Evolutionary conservation across 2,329 filamentous ascomycete species (phyloP).

Genomic region (Tolypocladium pustulatum): DNA sequence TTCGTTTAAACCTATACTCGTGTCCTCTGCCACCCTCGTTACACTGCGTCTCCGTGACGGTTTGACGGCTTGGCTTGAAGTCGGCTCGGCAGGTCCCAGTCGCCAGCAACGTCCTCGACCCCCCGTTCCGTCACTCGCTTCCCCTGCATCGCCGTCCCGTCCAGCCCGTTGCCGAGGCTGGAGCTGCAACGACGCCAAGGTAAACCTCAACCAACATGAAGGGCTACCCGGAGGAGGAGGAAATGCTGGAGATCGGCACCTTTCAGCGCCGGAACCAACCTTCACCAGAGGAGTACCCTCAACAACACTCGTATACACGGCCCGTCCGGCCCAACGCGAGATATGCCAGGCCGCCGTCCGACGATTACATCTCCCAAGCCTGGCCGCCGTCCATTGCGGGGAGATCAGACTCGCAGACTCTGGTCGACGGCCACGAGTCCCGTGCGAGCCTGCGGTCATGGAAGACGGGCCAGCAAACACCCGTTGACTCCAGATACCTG

Average conservation of each 20-base stretch:
- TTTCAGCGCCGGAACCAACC: conserved; percentile 13
- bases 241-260: conserved; percentile 24
- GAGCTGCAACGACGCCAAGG: neutral
- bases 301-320: conserved; percentile 11
- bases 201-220: conserved; percentile 12
- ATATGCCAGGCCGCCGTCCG: neutral
- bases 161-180: neutral
- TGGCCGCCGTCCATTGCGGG: conserved; percentile 9
- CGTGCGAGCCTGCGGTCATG: conserved; percentile 12
- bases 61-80: neutral
- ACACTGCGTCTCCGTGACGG: neutral
- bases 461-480: conserved; percentile 9
- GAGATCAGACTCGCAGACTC: conserved; percentile 17
- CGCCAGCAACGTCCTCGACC: neutral
- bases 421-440: conserved; percentile 16
- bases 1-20: neutral
- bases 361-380: conserved; percentile 5
- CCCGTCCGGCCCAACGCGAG: conserved; percentile 1
- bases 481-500: conserved; percentile 4
- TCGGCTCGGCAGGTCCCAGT: neutral
- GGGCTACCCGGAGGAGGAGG: conserved; percentile 18
- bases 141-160: neutral
- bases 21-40: neutral
- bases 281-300: conserved; percentile 15
- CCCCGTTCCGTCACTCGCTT: neutral